Base-by-base conservation (phyloP, 1,284 basidiomycete species). In the Somion occarium region DNA sequence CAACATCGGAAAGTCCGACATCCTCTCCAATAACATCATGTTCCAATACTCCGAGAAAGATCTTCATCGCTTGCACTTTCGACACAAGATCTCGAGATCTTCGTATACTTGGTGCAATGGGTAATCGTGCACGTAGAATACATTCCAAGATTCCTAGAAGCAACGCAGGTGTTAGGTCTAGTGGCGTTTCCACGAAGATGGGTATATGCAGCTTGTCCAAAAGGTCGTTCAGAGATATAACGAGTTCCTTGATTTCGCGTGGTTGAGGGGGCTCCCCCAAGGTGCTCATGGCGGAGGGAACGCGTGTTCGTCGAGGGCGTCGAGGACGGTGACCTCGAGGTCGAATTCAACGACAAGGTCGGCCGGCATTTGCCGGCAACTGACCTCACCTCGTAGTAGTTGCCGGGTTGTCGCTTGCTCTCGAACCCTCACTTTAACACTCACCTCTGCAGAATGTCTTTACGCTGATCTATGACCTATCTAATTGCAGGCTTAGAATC, bases 41-140 rank as follows among this genome's bases (percentile, higher is more conserved):
- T 49, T 88, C 85, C 3, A 92, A 71, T 2, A 85, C 80, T 22
- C 88, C 88, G 18, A 91, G 74, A 52, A 93, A 84, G 12, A 91
- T 74, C 62, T 91, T 88, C 75, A 89, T 87, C 43, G 82, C 80
- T 26, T 81, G 68, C 12, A 75, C 66, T 56, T 73, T 73, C 18
- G 70, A 67, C 34, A 68, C 66, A 39, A 63, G 61, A 20, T 69
- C 72, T 49, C 67, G 69, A 25, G 70, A 70, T 5, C 67, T 69
- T 48, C 78, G 72, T 25, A 76, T 65, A 26, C 64, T 50, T 11
- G 64, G 30, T 39, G 72, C 54, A 52, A 84, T 72, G 25, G 76
- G 77, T 5, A 80, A 71, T 25, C 75, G 75, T 2, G 65, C 62
- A 48, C 66, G 56, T 37, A 85, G 71, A 49, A 88, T 69, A 9